Evolutionary conservation across 164 flowering plant genomes (phyloP).

Genomic region (Vitis labrusca): DNA sequence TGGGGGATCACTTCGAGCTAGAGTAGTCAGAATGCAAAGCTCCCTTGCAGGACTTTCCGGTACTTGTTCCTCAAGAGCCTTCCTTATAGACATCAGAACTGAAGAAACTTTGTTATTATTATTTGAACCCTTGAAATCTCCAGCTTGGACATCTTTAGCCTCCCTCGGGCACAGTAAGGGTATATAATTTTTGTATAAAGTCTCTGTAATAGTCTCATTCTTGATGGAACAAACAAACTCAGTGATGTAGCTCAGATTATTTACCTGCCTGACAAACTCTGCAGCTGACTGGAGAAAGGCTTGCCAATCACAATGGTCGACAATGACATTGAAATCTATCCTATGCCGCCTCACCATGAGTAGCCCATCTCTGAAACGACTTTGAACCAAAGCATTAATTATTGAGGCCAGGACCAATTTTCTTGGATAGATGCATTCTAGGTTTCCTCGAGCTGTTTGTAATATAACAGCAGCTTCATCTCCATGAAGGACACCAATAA

Average conservation of each 20-base stretch:
- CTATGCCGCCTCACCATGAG: conserved; percentile 89
- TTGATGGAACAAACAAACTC: conserved; percentile 85
- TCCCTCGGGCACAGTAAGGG: conserved; percentile 29
- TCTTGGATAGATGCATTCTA: conserved; percentile 91
- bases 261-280: conserved; percentile 85
- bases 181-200: conserved; percentile 58
- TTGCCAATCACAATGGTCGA: conserved; percentile 83
- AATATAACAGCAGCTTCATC: conserved; percentile 84
- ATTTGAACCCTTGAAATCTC: conserved; percentile 18
- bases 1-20: conserved; percentile 92
- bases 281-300: conserved; percentile 57
- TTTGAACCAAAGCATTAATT: conserved; percentile 69
- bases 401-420: conserved; percentile 81
- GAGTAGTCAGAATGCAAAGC: conserved; percentile 92
- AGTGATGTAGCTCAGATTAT: conserved; percentile 78
- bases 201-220: conserved; percentile 68
- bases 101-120: conserved; percentile 58
- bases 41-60: conserved; percentile 83
- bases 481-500: conserved; percentile 85
- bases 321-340: conserved; percentile 85
- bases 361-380: conserved; percentile 87
- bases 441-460: conserved; percentile 83
- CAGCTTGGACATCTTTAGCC: conserved; percentile 18
- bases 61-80: conserved; percentile 76
- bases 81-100: conserved; percentile 63